These are phyloP conservation scores for Dictyostelium purpureum DNA, from an alignment of 78 protist genomes.

Conservation along the genomic window DNA sequence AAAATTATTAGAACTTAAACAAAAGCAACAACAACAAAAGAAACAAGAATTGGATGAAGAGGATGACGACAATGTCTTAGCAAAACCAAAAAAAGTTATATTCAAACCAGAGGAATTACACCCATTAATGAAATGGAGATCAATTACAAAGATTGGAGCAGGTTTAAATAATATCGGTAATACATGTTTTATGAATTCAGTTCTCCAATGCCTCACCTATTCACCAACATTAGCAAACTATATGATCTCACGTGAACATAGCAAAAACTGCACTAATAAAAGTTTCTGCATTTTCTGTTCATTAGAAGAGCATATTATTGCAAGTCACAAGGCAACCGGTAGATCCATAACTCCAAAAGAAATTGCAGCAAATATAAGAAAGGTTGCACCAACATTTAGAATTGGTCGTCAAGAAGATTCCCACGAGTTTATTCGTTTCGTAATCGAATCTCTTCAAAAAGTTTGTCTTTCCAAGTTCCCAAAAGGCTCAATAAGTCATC, in stretches of 20 bases:
- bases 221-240: slow-evolving; percentile 88
- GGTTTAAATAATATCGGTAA: slow-evolving; percentile 91
- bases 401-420: slow-evolving; percentile 90
- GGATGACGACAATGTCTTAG: slow-evolving; percentile 46
- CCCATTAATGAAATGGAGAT: slow-evolving; percentile 24
- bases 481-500: slow-evolving; percentile 11
- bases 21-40: background rate
- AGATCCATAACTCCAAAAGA: slow-evolving; percentile 41
- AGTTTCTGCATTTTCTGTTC: slow-evolving; percentile 82
- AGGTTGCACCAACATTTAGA: slow-evolving; percentile 64
- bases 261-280: background rate
- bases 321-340: background rate
- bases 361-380: slow-evolving; percentile 58
- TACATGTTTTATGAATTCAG: slow-evolving; percentile 96
- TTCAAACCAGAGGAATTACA: background rate
- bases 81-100: slow-evolving; percentile 45
- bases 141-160: slow-evolving; percentile 28
- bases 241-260: slow-evolving; percentile 60
- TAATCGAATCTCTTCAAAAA: slow-evolving; percentile 81
- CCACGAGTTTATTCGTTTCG: slow-evolving; percentile 87
- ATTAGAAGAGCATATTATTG: slow-evolving; percentile 37
- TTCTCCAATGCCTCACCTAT: slow-evolving; percentile 93
- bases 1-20: background rate
- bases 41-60: background rate
- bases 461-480: slow-evolving; percentile 33